Evolutionary conservation across 2,329 filamentous ascomycete genomes (phyloP), one percentile per base, ranked within the genome.

Genomic region (Cladosporium sp.): DNA sequence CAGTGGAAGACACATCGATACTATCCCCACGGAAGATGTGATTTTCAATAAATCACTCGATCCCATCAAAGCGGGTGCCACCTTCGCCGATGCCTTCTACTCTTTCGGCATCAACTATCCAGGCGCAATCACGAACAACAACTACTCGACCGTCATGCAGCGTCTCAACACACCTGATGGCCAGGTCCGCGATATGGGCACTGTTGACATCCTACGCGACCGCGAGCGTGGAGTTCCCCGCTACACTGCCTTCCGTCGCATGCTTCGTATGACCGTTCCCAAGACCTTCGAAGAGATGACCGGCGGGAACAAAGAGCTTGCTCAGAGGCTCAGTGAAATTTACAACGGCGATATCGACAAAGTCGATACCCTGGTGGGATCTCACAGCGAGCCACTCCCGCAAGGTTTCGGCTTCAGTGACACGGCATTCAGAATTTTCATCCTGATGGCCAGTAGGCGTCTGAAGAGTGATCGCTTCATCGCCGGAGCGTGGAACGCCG

Each of bases 21-120:
- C 69, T 4, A 61, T 69, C 3, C 67, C 71, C 0, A 66, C 70
- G 15, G 58, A 63, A 6, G 65, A 71, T n/a, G 57, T 72, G 10
- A 64, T 68, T 4, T 76, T 77, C 52, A 60, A 65, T 2, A 67
- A 70, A 1, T 69, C 75, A 0, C 65, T 66, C 9, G 65, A 65
- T 17, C 71, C 72, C 0, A 57, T 77, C 17, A 62, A 69, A 19
- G 50, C 50, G 6, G 68, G 64, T 17, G 53, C 71, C 10, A 65
- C 64, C 28, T 72, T 75, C 56, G 67, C 66, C n/a, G 73, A 75
- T 60, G 66, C 64, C 3, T 74, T 75, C 57, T 79, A 79, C 64
- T 74, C 73, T 22, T 79, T 79, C 58, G 77, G 77, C 24, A 74
- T 78, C 65, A 78, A 78, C 64, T 75, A 76, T 59, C 77, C 77